Conservation (phyloP, 352 stramenopile species). For the Pythium insidiosum region DNA sequence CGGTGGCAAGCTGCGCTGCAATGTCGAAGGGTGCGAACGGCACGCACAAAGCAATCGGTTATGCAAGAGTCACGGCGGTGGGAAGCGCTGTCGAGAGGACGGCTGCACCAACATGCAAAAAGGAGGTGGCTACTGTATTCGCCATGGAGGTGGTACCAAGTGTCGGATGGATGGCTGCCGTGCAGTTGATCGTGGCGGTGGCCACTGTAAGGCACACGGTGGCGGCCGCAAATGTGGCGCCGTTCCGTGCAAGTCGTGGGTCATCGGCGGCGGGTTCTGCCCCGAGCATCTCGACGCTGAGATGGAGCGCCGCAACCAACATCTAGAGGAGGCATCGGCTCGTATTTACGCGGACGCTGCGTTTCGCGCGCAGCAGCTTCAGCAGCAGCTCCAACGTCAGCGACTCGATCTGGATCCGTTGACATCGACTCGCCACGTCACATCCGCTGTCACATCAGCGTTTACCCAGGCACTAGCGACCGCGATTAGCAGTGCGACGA, state of each 20-base stretch:
- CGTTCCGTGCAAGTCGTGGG: conserved; percentile 72
- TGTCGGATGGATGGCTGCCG: conserved; percentile 57
- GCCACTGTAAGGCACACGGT: conserved; percentile 80
- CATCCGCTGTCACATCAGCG: no score
- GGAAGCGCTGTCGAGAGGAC: conserved; percentile 57
- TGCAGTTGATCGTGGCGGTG: conserved; percentile 66
- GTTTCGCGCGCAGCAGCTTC: no score
- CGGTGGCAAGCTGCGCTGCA: conserved; percentile 74
- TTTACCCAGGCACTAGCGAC: no score
- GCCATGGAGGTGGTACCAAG: conserved; percentile 71
- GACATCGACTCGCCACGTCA: no score
- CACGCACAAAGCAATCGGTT: conserved; percentile 75
- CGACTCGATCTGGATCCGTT: no score
- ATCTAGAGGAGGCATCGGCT: conserved; percentile 10
- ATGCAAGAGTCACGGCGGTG: conserved; percentile 78
- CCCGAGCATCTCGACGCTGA: conserved; percentile 50
- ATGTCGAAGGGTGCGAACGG: conserved; percentile 67
- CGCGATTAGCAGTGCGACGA: no score
- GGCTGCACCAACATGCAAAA: conserved; percentile 83
- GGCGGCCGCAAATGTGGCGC: conserved; percentile 73
- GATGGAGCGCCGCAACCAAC: conserved; percentile 9
- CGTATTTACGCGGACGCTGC: no score
- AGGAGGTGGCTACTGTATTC: conserved; percentile 77
- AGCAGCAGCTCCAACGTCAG: no score
- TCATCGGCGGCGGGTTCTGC: conserved; percentile 71